Base-by-base conservation (phyloP, 2,329 filamentous ascomycete species). In the Claviceps paspali region DNA sequence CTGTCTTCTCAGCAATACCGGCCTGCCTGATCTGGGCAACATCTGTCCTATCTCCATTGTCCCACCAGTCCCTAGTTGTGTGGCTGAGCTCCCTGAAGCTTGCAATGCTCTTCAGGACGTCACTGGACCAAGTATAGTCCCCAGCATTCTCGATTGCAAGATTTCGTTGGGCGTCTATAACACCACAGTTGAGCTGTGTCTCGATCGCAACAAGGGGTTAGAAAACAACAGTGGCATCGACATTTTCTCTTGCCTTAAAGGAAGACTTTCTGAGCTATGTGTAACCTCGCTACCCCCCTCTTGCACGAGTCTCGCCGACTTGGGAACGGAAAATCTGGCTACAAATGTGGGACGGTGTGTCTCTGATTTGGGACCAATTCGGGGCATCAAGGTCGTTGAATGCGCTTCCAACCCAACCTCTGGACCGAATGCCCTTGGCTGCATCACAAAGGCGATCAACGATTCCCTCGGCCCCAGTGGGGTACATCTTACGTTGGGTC, bases 291-390 rank as follows among this genome's bases (percentile, higher is more conserved):
- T 47, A 10, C 45, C 45, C 2, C 6, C 24, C 2, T 14, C 38
- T 2, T 47, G 45, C 35, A 26, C 14, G 6, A 18, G n/a, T 3
- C 38, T 47, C 5, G 10, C 7, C 7, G 23, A n/a, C 5, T 14
- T 35, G 23, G 26, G n/a, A 8, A 22, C 6, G 8, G 14, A 11
- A 9, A 14, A 27, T 15, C 6, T 44, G 21, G 12, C 17, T 6
- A n/a, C n/a, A 14, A 17, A 36, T 5, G 3, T 35, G 11, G 28
- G 29, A 3, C 11, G 31, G 11, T 45, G 44, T 23, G 27, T 39
- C 23, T 23, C 14, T 5, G 33, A 36, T 10, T 42, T 43, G 14
- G 42, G 42, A 8, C 40, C 36, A n/a, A 42, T 37, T 11, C 34
- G 27, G 5, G 26, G 19, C 21, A 15, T 14, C 5, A 12, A 6